A percentile compares a stretch with the other conserved stretches of the same genome.
Conservation (phyloP, 2,329 filamentous ascomycete genomes). For the Xylaria polymorpha region DNA sequence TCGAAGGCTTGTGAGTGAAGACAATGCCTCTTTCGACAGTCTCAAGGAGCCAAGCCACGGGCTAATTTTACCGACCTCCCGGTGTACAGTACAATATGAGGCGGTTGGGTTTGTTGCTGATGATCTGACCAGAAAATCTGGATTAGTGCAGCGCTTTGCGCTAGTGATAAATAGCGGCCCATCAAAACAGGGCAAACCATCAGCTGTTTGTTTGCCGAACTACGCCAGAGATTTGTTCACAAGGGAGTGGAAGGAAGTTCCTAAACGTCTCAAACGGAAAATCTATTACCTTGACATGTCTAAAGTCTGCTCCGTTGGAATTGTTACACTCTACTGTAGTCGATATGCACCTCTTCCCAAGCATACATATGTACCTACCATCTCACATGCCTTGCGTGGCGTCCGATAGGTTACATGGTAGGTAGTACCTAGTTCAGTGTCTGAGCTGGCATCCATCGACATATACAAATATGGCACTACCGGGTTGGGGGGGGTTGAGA, state of each 20-base stretch:
- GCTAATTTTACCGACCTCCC: not conserved
- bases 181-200: not conserved
- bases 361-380: slow-evolving; percentile 11
- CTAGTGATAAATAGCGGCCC: slow-evolving; percentile 15
- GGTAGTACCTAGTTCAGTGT: slow-evolving; percentile 13
- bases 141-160: not conserved
- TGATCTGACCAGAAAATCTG: not conserved
- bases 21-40: slow-evolving; percentile 1
- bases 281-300: slow-evolving; percentile 26
- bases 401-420: slow-evolving; percentile 20
- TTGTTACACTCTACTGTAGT: slow-evolving; percentile 12
- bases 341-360: slow-evolving; percentile 9
- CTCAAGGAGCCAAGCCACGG: not conserved
- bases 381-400: slow-evolving; percentile 25
- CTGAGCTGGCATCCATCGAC: slow-evolving; percentile 30
- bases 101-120: not conserved
- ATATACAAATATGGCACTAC: slow-evolving; percentile 14
- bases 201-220: slow-evolving; percentile 2
- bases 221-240: slow-evolving; percentile 6
- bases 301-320: slow-evolving; percentile 9
- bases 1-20: not conserved
- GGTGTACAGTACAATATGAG: not conserved
- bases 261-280: slow-evolving; percentile 6
- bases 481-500: not conserved
- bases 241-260: not conserved